phyloP scores from a whole-genome alignment of 2,329 filamentous ascomycete genomes.

The Arthrinium phaeospermum region DNA sequence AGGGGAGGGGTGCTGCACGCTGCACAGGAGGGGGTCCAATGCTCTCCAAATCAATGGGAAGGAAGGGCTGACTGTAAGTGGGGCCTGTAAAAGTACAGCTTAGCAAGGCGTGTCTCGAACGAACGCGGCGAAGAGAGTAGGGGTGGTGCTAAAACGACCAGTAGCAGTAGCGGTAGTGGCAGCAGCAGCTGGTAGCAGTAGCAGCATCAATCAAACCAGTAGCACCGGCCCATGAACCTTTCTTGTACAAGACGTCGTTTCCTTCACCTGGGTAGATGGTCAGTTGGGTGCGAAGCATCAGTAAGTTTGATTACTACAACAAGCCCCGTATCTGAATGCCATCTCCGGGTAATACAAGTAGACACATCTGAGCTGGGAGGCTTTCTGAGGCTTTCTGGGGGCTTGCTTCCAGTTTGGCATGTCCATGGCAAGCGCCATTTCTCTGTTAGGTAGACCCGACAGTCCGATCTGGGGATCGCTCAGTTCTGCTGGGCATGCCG shows the following conservation, averaged over 20 bases:
- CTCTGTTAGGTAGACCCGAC: not conserved
- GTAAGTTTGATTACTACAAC: slow-evolving; percentile 11
- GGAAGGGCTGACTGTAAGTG: not conserved
- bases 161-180: not conserved
- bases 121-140: not conserved
- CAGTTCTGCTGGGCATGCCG: not conserved
- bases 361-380: not conserved
- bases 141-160: not conserved
- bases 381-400: not conserved
- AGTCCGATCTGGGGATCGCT: not conserved
- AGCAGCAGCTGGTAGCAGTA: not conserved
- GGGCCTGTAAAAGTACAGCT: not conserved
- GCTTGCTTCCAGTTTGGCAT: not conserved
- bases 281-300: slow-evolving; percentile 1
- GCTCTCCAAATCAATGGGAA: not conserved
- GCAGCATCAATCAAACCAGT: not conserved
- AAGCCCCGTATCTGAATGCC: not conserved
- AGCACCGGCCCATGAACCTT: slow-evolving; percentile 3
- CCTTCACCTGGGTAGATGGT: slow-evolving; percentile 3
- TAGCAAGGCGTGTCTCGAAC: not conserved
- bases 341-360: not conserved
- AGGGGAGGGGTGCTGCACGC: not conserved
- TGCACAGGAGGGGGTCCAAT: slow-evolving; percentile 13
- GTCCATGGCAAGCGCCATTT: not conserved
- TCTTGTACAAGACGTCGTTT: slow-evolving; percentile 10